Evolutionary conservation across 306 rosid genomes (phyloP).

Genomic region (Myrica gale): DNA sequence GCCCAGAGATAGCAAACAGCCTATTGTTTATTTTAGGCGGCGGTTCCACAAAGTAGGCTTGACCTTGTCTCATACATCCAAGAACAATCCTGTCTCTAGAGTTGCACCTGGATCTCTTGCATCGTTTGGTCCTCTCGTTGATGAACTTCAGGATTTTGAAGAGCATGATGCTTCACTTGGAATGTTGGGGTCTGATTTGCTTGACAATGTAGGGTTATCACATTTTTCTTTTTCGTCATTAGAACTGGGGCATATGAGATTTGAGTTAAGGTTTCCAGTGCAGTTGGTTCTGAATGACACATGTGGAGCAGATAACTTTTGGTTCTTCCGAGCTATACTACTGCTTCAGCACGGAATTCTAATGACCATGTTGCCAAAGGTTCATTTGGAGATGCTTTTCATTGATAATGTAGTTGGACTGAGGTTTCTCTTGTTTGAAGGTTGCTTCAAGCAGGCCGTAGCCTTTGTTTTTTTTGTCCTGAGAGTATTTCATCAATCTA

Average conservation of each 20-base stretch:
- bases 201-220: slow-evolving; percentile 52
- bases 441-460: slow-evolving; percentile 69
- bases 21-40: slow-evolving; percentile 81
- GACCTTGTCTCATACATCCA: slow-evolving; percentile 33
- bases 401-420: slow-evolving; percentile 83
- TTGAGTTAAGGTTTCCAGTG: slow-evolving; percentile 45
- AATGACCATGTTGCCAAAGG: slow-evolving; percentile 67
- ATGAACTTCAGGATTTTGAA: slow-evolving; percentile 25
- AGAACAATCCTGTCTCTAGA: slow-evolving; percentile 28
- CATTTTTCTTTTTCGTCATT: slow-evolving; percentile 36
- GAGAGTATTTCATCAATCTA: slow-evolving; percentile 51
- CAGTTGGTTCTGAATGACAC: slow-evolving; percentile 35
- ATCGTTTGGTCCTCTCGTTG: slow-evolving; percentile 26
- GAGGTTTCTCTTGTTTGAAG: slow-evolving; percentile 78
- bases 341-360: slow-evolving; percentile 57
- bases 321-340: slow-evolving; percentile 47
- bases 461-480: slow-evolving; percentile 60
- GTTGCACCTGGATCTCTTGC: slow-evolving; percentile 35
- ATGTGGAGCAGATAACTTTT: slow-evolving; percentile 41
- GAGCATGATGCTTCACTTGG: slow-evolving; percentile 26
- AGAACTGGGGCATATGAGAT: slow-evolving; percentile 45
- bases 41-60: slow-evolving; percentile 51
- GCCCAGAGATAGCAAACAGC: slow-evolving; percentile 48
- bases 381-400: slow-evolving; percentile 82
- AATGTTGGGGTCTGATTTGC: slow-evolving; percentile 38